Percentiles rank a stretch among this genome's conserved stretches.
Conservation (phyloP, 2,329 filamentous ascomycete species). For the Scedosporium apiospermum region DNA sequence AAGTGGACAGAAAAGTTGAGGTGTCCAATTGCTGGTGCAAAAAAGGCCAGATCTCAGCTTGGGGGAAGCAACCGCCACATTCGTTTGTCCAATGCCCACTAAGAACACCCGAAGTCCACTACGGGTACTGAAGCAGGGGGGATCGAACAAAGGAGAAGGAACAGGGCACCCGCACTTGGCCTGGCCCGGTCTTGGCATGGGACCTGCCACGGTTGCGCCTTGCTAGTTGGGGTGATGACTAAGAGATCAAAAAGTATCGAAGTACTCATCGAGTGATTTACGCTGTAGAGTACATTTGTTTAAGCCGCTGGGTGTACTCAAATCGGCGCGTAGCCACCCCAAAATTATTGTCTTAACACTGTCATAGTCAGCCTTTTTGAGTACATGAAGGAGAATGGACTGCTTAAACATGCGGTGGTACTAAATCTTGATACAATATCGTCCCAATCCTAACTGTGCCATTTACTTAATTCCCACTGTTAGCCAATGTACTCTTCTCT, state of each 20-base stretch:
- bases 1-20: slow-evolving; percentile 26
- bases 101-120: background rate
- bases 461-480: no score
- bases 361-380: background rate
- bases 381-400: background rate
- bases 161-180: background rate
- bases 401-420: no score
- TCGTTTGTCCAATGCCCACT: background rate
- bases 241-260: background rate
- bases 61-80: slow-evolving; percentile 7
- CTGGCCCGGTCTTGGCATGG: background rate
- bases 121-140: background rate
- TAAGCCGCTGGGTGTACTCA: background rate
- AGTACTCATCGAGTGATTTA: background rate
- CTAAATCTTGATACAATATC: no score
- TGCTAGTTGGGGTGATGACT: background rate
- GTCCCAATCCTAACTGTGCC: no score
- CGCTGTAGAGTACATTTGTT: background rate
- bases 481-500: no score
- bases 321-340: background rate
- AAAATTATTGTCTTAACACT: background rate
- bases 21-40: slow-evolving; percentile 24
- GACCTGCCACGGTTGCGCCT: background rate
- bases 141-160: background rate
- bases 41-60: slow-evolving; percentile 39